Base-by-base conservation (phyloP, 345 rosid species). In the Salix koriyanagi region DNA sequence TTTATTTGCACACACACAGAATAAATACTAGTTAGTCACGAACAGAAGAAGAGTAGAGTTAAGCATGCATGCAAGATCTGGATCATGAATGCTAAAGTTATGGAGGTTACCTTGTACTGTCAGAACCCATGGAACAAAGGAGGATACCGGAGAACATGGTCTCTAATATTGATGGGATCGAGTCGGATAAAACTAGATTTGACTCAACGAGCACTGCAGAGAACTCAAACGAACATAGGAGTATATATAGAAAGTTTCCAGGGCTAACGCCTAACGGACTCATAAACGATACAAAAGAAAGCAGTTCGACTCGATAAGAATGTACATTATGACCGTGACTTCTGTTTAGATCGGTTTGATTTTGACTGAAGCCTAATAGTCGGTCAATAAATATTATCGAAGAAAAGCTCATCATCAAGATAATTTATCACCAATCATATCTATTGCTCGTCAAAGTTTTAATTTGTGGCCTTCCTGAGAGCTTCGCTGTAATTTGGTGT, bases 141-240 rank as follows among this genome's bases (percentile, higher is more conserved):
- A 91, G 83, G 74, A 85, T 82, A 34, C 87, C 75, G 72, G 90
- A 83, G 69, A 90, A 79, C 94, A 90, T 90, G 13, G 36, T 84
- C 30, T 75, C 12, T 4, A 61, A 23, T 0, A 23, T 19, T 7
- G 26, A 25, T 58, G 64, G n/a, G 64, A 7, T 56, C 23, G 23
- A 13, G 19, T 16, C 19, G 23, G 61, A 56, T 16, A 56, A 11
- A 11, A 58, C n/a, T 41, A 41, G 3, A 23, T 58, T 13, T 46
- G 50, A 46, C 16, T 46, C 50, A 4, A 46, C 16, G 50, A 46
- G 16, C 14, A 46, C 50, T 46, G 50, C 50, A 46, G 50, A 46
- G 18, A 46, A 4, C 50, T 46, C 50, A 0, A 56, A 65, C 34
- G 69, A 69, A 46, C 36, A 44, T 66, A 28, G 3, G 14, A 34